Base-by-base conservation (phyloP, 2,329 filamentous ascomycete genomes). In the Cercospora sp. region DNA sequence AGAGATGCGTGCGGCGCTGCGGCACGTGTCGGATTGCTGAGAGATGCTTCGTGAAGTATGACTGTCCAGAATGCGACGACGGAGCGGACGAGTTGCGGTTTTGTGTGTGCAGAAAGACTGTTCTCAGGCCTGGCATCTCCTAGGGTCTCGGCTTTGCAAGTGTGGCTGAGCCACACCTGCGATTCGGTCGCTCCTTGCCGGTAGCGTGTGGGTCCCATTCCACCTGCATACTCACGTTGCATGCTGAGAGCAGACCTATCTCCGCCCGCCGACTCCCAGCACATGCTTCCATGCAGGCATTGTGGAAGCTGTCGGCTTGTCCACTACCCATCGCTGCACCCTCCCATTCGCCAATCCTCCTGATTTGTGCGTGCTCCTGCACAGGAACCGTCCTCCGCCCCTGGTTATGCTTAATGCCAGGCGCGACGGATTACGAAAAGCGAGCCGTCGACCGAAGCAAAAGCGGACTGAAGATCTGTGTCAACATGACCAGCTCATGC, bases 81-180 rank as follows among this genome's bases (percentile, higher is more conserved):
- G 48, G 48, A 30, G 48, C 48, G 48, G 48, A 30, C 20, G 48
- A 16, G 23, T 55, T 55, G 48, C 48, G 48, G 48, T 55, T 55
- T 55, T 55, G 48, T 55, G 48, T 55, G 48, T 55, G 48, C 20
- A 55, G 48, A 55, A 55, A 55, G 23, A 55, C 13, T 8, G 23
- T 26, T 53, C 48, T 55, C 26, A 1, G 23, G 20, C 48, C 26
- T 26, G 23, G 13, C 48, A 55, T 55, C 48, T 23, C 13, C 48
- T 55, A 55, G 48, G 48, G 48, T 55, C 48, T 55, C 48, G 48
- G 48, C 48, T 55, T 55, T 55, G 48, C 48, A 53, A 48, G 12
- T 28, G 48, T 23, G 31, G 31, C 60, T 63, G 42, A 63, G 60
- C 60, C 60, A 63, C 60, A 55, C 59, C 23, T 63, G 30, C 28